phyloP scores from a whole-genome alignment of 129 eudicot species.

The Oenanthe sinensis region DNA sequence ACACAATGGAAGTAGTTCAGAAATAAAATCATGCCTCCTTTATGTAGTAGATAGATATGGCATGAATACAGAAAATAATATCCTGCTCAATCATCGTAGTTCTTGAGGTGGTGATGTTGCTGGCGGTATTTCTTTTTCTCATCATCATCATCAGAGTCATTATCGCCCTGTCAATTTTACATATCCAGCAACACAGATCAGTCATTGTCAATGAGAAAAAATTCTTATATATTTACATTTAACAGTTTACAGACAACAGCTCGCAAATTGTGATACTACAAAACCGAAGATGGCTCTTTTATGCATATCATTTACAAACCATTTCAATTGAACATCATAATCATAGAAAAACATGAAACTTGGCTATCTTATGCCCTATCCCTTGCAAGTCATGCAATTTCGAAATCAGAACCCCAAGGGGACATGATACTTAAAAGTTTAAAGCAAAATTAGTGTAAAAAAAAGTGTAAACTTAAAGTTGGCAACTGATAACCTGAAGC shows the following conservation, averaged over 20 bases:
- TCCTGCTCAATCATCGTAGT: constrained; percentile 57
- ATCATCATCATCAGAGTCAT: background rate
- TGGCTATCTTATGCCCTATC: background rate
- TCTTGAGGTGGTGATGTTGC: constrained; percentile 30
- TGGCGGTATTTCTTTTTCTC: constrained; percentile 10
- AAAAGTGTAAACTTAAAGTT: background rate
- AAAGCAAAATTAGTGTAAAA: background rate
- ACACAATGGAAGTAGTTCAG: background rate
- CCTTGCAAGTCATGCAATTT: background rate
- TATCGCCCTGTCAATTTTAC: constrained; percentile 4
- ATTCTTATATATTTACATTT: background rate
- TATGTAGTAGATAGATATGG: constrained; percentile 27
- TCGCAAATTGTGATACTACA: background rate
- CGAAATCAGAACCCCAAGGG: background rate
- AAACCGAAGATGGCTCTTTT: background rate
- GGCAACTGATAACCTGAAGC: background rate
- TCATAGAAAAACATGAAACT: background rate
- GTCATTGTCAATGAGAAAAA: no score
- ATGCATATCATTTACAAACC: background rate
- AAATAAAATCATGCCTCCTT: constrained; percentile 17
- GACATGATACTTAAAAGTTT: background rate
- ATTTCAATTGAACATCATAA: background rate
- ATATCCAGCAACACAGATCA: background rate
- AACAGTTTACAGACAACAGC: background rate
- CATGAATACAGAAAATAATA: constrained; percentile 13